A percentile compares a stretch with the other conserved stretches of the same genome.
Evolutionary conservation across 2,329 filamentous ascomycete genomes (phyloP).

Genomic region (Colletotrichum sp.): DNA sequence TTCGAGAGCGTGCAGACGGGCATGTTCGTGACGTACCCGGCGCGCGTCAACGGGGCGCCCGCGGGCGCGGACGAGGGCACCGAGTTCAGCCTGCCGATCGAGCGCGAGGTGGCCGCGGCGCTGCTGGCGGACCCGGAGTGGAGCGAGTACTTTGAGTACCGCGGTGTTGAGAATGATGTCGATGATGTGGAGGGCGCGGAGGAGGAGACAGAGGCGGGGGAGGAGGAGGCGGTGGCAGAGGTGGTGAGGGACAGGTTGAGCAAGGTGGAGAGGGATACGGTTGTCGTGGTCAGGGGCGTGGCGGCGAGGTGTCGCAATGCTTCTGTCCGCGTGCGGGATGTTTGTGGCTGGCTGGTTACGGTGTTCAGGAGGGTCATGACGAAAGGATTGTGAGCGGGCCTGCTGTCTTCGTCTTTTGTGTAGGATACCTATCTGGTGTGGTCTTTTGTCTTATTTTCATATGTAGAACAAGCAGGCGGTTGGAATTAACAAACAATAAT

Average conservation of each 20-base stretch:
- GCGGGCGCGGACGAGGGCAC: slow-evolving; percentile 37
- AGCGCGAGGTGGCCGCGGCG: slow-evolving; percentile 34
- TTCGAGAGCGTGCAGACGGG: slow-evolving; percentile 32
- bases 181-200: background rate
- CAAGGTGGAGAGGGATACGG: background rate
- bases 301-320: background rate
- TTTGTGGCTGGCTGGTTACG: background rate
- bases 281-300: background rate
- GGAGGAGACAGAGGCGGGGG: background rate
- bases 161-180: slow-evolving; percentile 34
- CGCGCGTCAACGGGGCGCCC: slow-evolving; percentile 23
- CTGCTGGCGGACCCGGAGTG: slow-evolving; percentile 38
- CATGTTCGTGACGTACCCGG: slow-evolving; percentile 33
- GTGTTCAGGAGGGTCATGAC: background rate
- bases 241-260: background rate
- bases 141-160: slow-evolving; percentile 40
- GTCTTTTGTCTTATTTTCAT: background rate
- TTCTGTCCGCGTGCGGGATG: background rate
- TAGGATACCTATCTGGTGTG: background rate
- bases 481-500: background rate
- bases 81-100: slow-evolving; percentile 37
- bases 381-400: background rate
- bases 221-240: background rate
- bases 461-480: background rate
- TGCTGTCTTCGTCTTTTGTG: background rate